Evolutionary conservation across 768 basidiomycete genomes (phyloP).

Genomic region (Lanmaoa rubissima): DNA sequence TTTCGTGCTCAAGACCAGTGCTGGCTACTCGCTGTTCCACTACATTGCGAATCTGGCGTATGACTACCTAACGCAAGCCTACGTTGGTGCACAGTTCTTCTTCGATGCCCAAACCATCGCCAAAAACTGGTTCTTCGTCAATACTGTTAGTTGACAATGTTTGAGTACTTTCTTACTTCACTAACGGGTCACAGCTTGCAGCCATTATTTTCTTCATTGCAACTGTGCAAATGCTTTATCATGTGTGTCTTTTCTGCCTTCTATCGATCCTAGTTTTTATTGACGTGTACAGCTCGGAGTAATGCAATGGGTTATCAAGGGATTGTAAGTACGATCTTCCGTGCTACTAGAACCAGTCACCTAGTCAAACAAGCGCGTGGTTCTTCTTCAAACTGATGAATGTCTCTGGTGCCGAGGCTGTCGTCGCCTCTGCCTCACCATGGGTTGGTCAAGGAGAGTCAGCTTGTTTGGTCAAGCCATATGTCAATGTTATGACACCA

Average conservation of each 20-base stretch:
- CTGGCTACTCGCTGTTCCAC: slow-evolving; percentile 80
- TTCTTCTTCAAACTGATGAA: slow-evolving; percentile 91
- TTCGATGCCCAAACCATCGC: slow-evolving; percentile 62
- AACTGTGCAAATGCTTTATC: slow-evolving; percentile 89
- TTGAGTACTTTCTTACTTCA: slow-evolving; percentile 10
- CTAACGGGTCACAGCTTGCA: slow-evolving; percentile 45
- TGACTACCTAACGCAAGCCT: slow-evolving; percentile 72
- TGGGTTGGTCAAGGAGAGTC: slow-evolving; percentile 92
- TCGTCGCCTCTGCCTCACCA: slow-evolving; percentile 90
- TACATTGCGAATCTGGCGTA: slow-evolving; percentile 79
- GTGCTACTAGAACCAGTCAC: neutral
- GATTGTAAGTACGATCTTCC: slow-evolving; percentile 55
- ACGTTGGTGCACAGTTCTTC: slow-evolving; percentile 78
- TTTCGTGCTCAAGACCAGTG: slow-evolving; percentile 82
- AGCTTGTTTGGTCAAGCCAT: slow-evolving; percentile 81
- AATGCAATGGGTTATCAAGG: slow-evolving; percentile 90
- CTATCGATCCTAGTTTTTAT: neutral
- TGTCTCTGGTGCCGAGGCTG: slow-evolving; percentile 92
- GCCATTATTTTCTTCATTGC: slow-evolving; percentile 95
- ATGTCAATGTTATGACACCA: slow-evolving; percentile 80
- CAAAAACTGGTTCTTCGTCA: slow-evolving; percentile 85
- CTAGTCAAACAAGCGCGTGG: slow-evolving; percentile 60
- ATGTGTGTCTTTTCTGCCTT: slow-evolving; percentile 33
- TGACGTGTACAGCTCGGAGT: slow-evolving; percentile 53
- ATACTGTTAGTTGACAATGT: slow-evolving; percentile 48